Evolutionary conservation across 768 basidiomycete genomes (phyloP), one percentile per base, ranked within the genome.

Genomic region (Lentinula raphanica): DNA sequence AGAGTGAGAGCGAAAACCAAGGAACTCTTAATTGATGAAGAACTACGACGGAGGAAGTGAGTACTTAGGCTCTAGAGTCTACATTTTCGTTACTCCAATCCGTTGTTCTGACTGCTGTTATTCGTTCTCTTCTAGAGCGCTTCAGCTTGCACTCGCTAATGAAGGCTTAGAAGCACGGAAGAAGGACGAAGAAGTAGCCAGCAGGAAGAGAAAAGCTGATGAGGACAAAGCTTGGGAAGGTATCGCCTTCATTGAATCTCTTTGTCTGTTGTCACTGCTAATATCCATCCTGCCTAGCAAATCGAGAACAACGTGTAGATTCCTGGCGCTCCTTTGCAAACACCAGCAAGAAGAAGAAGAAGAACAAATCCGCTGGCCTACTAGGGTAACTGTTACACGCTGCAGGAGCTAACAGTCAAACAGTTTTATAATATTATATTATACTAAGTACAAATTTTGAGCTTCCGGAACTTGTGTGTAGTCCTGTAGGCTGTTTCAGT

Each of bases 141-240:
- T 93, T 65, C 94, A 94, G 77, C 85, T 93, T 85, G 92, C 92
- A 67, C 71, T 94, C 56, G 92, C 92, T 7, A 94, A 94, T 64
- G 92, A 94, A 70, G 93, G 93, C 3, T 75, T 94, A 4, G 94
- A 96, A 68, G 94, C 94, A n/a, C 81, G 87, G 65, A 91, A 88
- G 78, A 94, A 92, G 68, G 94, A 97, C 54, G 92, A 93, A 58
- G 94, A 94, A 63, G 79, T 88, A 11, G 72, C 78, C 23, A 66
- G 83, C 35, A 85, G 72, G 74, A 96, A 96, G 71, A 81, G 94
- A 55, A 96, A 96, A 72, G 88, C 80, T 1, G 92, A 95, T 64
- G 91, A 94, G 5, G 92, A 95, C 64, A 88, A 86, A 64, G 74
- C 71, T 25, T 97, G 94, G 94, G 94, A 96, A 78, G 92, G 93